Conservation (phyloP, 768 basidiomycete genomes). For the Leucosporidium scottii region DNA sequence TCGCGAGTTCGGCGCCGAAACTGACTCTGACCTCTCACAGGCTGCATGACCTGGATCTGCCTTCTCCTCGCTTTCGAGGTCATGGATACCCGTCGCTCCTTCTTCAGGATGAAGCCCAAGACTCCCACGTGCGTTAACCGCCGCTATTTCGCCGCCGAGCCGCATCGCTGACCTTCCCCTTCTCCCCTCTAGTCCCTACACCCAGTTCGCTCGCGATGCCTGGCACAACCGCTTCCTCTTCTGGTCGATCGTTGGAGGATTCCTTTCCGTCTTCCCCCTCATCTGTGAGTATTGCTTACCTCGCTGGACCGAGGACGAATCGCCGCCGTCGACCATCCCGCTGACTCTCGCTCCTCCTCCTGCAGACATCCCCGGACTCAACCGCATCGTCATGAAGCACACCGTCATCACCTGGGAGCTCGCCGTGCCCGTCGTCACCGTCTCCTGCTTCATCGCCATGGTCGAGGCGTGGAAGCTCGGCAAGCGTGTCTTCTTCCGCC, state of each 20-base stretch:
- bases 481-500: constrained; percentile 26
- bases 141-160: no score
- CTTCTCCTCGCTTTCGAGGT: constrained; percentile 37
- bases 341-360: not conserved
- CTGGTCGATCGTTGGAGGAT: constrained; percentile 37
- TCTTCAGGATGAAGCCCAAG: constrained; percentile 39
- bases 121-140: not conserved
- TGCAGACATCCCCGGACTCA: constrained; percentile 34
- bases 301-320: not conserved
- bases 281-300: constrained; percentile 32
- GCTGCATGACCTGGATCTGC: constrained; percentile 26
- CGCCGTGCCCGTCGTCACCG: constrained; percentile 9
- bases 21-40: constrained; percentile 36
- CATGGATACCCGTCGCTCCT: constrained; percentile 33
- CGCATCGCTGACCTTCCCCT: not conserved
- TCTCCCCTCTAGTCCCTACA: constrained; percentile 9
- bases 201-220: constrained; percentile 20
- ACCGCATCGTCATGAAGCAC: constrained; percentile 43
- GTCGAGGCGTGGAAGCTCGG: constrained; percentile 27
- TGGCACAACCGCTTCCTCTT: constrained; percentile 29
- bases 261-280: constrained; percentile 42
- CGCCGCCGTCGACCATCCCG: no score
- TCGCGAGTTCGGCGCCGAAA: not conserved
- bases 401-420: constrained; percentile 41
- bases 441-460: constrained; percentile 30